These are phyloP conservation scores for Musa balbisiana DNA, from an alignment of 202 grass and related monocot genomes.

Conservation along the genomic window DNA sequence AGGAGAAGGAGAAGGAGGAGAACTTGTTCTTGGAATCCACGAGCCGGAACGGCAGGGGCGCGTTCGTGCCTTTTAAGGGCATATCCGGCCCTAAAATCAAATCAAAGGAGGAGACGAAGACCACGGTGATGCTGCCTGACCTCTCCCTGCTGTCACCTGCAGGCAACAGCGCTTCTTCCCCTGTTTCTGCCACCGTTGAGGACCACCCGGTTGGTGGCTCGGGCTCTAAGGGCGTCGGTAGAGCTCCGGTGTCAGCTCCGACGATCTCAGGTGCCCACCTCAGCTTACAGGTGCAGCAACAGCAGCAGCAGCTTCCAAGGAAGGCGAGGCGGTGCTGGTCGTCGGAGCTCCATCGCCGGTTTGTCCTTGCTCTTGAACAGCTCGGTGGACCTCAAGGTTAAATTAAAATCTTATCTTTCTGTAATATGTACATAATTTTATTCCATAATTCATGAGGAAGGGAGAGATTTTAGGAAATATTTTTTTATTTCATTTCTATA, in stretches of 20 bases:
- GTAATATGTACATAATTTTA: neutral
- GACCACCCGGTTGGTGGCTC: constrained; percentile 5
- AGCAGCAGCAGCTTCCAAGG: constrained; percentile 29
- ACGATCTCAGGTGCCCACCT: constrained; percentile 10
- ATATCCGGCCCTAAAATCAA: neutral
- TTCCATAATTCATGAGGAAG: too few relatives aligned
- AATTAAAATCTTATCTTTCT: neutral
- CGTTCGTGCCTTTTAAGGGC: constrained; percentile 28
- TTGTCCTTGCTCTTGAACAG: constrained; percentile 64
- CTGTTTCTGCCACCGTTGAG: constrained; percentile 10
- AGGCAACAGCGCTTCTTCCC: constrained; percentile 2
- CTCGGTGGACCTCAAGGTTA: constrained; percentile 77
- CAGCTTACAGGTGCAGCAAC: constrained; percentile 27
- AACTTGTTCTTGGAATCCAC: neutral
- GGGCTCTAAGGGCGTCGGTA: neutral
- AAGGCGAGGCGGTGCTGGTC: constrained; percentile 91
- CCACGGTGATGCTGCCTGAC: constrained; percentile 21
- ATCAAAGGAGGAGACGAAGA: constrained; percentile 5
- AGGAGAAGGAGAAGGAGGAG: neutral
- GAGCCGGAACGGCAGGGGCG: constrained; percentile 15
- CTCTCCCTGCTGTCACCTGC: constrained; percentile 36
- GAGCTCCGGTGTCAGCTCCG: neutral
- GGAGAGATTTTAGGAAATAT: too few relatives aligned
- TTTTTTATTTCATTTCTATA: neutral
- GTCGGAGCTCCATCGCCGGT: constrained; percentile 73